Conservation (phyloP, 2,329 filamentous ascomycete species). For the Xylariaceae sp. region DNA sequence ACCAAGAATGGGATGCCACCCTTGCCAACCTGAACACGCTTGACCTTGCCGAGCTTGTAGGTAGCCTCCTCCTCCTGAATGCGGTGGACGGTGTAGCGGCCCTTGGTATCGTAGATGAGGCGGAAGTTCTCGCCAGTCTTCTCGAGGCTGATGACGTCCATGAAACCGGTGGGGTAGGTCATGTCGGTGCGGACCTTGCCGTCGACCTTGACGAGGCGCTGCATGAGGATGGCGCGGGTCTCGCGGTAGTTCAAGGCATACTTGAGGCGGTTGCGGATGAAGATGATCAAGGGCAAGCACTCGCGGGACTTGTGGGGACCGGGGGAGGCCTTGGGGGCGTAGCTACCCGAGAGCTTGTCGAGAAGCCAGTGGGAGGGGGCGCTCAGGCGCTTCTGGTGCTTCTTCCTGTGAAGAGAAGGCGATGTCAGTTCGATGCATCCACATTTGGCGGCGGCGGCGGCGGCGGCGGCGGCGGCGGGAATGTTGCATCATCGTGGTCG, state of each 20-base stretch:
- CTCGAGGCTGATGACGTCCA: constrained; percentile 99
- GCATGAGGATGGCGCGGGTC: constrained; percentile 97
- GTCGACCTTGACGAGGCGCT: constrained; percentile 99
- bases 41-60: constrained; percentile 99
- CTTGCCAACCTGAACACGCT: constrained; percentile 98
- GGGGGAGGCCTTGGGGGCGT: constrained; percentile 63
- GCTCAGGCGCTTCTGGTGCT: constrained; percentile 99
- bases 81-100: constrained; percentile 99
- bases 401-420: constrained; percentile 60
- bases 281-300: constrained; percentile 97
- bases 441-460: not conserved
- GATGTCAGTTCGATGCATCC: constrained; percentile 28
- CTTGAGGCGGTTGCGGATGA: constrained; percentile 95
- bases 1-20: constrained; percentile 99
- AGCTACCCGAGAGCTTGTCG: constrained; percentile 96
- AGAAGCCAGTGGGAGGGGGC: constrained; percentile 99
- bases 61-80: constrained; percentile 98
- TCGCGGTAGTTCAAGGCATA: constrained; percentile 99
- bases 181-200: constrained; percentile 98
- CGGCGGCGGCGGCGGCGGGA: too few species aligned
- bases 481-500: too few species aligned
- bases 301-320: constrained; percentile 99
- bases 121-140: constrained; percentile 99
- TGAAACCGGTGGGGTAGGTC: constrained; percentile 97
- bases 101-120: constrained; percentile 99